Evolutionary conservation across 768 basidiomycete species (phyloP).

Genomic region (Russula sp.): DNA sequence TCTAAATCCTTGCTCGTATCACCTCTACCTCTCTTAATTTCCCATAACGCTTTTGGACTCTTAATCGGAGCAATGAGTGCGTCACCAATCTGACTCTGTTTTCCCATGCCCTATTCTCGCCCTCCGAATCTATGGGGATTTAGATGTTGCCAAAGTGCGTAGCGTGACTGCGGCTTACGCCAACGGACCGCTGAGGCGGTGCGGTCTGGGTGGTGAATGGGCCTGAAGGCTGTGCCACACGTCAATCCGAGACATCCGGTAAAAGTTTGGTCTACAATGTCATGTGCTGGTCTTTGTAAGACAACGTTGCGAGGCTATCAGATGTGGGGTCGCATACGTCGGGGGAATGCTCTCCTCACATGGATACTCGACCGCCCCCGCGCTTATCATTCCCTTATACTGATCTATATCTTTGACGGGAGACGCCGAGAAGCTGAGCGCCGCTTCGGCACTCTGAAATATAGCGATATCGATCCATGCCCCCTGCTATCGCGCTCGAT

Average conservation of each 20-base stretch:
- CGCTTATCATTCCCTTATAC: neutral
- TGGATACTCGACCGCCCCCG: neutral
- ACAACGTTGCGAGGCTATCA: constrained; percentile 3
- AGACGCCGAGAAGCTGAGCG: neutral
- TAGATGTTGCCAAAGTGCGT: neutral
- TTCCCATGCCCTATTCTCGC: neutral
- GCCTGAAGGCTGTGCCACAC: constrained; percentile 17
- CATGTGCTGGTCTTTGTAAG: neutral
- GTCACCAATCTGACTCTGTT: neutral
- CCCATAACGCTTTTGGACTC: neutral
- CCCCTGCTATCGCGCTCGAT: neutral
- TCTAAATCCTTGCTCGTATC: neutral
- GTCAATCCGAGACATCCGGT: constrained; percentile 12
- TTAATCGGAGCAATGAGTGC: constrained; percentile 14
- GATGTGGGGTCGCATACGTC: neutral
- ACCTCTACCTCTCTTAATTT: neutral
- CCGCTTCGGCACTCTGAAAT: neutral
- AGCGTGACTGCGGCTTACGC: neutral
- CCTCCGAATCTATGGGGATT: constrained; percentile 6
- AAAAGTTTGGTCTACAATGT: neutral
- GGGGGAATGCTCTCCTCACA: neutral
- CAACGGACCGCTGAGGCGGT: neutral
- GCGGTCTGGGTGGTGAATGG: neutral
- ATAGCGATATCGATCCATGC: neutral
- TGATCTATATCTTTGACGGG: neutral